Base-by-base conservation (phyloP, 106 monocot species). In the Allium cepa region DNA sequence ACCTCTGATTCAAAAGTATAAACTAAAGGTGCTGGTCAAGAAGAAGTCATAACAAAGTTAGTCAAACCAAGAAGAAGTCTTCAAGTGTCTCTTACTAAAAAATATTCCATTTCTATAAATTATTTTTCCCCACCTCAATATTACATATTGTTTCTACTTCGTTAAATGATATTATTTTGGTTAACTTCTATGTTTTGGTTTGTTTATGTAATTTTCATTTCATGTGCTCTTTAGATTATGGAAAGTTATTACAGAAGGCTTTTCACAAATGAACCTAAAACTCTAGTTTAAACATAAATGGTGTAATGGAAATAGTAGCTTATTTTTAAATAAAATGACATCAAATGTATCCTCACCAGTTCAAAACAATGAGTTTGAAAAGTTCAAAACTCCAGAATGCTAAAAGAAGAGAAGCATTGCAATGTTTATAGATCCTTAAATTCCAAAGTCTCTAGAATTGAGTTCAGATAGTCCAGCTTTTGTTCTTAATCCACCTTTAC, bases 221-320 rank as follows among this genome's bases (percentile, higher is more conserved):
- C 73, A 99, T 90, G 92, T 99, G 90, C 66, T 69, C 83, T 53
- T 83, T 84, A 17, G 99, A 93, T 51, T 17, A 82, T 57, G 99
- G 87, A 57, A 99, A 99, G 69, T 52, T 99, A 53, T 71, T 77
- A 76, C 63, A 87, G 76, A 57, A 9, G 52, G 52, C 57, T 81
- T 3, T 14, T 73, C 14, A 58, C 71, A 56, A 72, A 80, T 61
- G 82, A 84, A 2, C 26, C 22, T 15, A 22, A 65, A 68, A 45
- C 59, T 48, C 45, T 36, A 26, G 69, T 73, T 2, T 22, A 22
- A 22, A 1, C 22, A 22, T 22, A 47, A 15, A 57, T 71, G 72
- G 57, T 50, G 7, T 0, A 66, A 16, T 10, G n/a, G 64, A 22
- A 27, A 10, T 49, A 14, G 46, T 11, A 50, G 16, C 69, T 22